A percentile compares a stretch with the other conserved stretches of the same genome.
Evolutionary conservation across 192 early-diverging fungal genomes (phyloP).

Genomic region (Backusella tuberculispora): DNA sequence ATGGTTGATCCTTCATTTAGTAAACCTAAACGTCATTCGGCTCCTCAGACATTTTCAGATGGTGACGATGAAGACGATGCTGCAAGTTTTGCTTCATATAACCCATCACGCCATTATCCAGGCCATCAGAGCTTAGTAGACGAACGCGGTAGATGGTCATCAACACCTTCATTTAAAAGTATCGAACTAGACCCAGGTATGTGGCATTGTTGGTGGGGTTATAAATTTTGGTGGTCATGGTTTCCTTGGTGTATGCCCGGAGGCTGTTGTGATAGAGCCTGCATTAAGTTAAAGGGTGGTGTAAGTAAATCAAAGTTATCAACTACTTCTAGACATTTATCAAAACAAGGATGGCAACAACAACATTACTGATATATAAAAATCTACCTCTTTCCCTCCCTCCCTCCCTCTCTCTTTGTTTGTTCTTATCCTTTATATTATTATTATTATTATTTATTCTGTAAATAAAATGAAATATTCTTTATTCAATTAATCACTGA

Average conservation of each 20-base stretch:
- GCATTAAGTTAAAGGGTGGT: not conserved
- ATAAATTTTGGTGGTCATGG: conserved; percentile 25
- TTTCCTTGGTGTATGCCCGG: conserved; percentile 22
- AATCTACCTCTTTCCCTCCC: too few species aligned
- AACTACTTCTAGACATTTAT: not conserved
- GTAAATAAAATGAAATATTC: not conserved
- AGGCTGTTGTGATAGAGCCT: conserved; percentile 17
- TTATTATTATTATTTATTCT: conserved; percentile 2
- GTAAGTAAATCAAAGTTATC: not conserved
- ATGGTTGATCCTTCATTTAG: not conserved
- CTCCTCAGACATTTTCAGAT: not conserved
- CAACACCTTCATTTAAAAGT: conserved; percentile 6
- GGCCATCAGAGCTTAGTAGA: conserved; percentile 14
- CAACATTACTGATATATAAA: conserved; percentile 9
- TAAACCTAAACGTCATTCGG: not conserved
- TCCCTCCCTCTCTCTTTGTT: not conserved
- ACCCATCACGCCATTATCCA: not conserved
- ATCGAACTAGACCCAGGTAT: conserved; percentile 15
- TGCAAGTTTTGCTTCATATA: not conserved
- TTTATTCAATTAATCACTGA: not conserved
- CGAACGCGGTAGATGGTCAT: conserved; percentile 10
- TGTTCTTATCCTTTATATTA: not conserved
- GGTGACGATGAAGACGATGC: conserved; percentile 3
- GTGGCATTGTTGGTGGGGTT: conserved; percentile 25
- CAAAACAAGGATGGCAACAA: conserved; percentile 21